Evolutionary conservation across 345 rosid species (phyloP).

Genomic region (Cardiospermum halicacabum): DNA sequence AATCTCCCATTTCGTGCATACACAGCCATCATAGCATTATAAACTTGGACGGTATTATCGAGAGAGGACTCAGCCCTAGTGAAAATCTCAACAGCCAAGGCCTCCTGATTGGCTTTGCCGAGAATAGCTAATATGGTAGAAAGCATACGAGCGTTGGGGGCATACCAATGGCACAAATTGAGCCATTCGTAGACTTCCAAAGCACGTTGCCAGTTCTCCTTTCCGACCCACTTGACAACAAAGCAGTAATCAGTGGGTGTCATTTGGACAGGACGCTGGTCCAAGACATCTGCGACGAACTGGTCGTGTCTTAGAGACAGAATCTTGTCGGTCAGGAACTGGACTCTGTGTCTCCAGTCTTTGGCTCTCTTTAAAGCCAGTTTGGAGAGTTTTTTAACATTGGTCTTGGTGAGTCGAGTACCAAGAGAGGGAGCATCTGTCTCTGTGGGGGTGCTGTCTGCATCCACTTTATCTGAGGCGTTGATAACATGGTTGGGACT

Average conservation of each 20-base stretch:
- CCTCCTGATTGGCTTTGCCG: slow-evolving; percentile 80
- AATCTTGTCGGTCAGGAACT: slow-evolving; percentile 57
- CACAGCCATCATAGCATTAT: slow-evolving; percentile 95
- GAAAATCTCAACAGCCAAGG: slow-evolving; percentile 74
- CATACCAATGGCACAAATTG: slow-evolving; percentile 74
- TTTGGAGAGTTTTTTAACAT: slow-evolving; percentile 78
- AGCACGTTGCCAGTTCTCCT: slow-evolving; percentile 83
- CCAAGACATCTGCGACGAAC: slow-evolving; percentile 81
- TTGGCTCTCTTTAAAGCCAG: slow-evolving; percentile 78
- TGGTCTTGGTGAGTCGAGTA: slow-evolving; percentile 40
- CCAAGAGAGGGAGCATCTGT: too few species aligned
- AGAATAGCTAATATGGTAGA: slow-evolving; percentile 77
- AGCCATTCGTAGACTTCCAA: slow-evolving; percentile 94
- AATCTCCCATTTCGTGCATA: slow-evolving; percentile 73
- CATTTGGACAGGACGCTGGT: slow-evolving; percentile 70
- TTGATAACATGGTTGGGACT: neutral
- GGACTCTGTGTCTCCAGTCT: slow-evolving; percentile 88
- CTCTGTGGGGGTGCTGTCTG: too few species aligned
- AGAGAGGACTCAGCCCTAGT: slow-evolving; percentile 49
- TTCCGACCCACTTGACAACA: slow-evolving; percentile 83
- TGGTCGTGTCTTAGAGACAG: slow-evolving; percentile 47
- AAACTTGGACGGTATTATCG: slow-evolving; percentile 78
- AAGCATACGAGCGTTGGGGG: slow-evolving; percentile 82
- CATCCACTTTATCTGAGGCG: too few species aligned
- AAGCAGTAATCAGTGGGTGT: slow-evolving; percentile 86